Conservation (phyloP, 2,329 filamentous ascomycete species). For the Xylaria sp. region DNA sequence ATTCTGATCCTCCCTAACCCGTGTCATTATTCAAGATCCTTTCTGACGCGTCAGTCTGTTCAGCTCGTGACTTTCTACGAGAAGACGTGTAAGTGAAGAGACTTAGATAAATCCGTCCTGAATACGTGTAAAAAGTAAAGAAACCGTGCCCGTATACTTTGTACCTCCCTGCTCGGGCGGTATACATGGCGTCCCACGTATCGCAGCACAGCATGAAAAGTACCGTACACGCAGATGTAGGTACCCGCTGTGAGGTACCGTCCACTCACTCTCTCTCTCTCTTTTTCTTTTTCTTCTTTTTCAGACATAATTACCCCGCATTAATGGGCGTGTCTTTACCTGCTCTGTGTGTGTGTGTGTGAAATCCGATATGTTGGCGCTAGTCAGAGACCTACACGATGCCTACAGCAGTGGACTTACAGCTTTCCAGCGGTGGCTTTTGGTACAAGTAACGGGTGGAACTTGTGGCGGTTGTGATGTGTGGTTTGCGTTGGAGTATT, state of each 20-base stretch:
- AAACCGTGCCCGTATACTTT: not conserved
- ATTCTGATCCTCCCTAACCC: too few species aligned
- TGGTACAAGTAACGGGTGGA: not conserved
- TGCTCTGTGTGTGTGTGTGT: not conserved
- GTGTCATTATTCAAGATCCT: not conserved
- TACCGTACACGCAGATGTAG: not conserved
- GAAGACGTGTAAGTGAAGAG: not conserved
- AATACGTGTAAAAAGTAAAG: too few species aligned
- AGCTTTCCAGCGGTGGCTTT: too few species aligned
- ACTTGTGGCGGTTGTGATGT: constrained; percentile 14
- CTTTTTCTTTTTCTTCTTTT: too few species aligned
- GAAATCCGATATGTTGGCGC: not conserved
- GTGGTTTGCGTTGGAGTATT: not conserved
- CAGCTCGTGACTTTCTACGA: not conserved
- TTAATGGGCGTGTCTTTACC: not conserved
- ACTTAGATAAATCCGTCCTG: too few species aligned
- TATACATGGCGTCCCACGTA: not conserved
- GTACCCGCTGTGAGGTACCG: too few species aligned
- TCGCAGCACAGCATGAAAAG: not conserved
- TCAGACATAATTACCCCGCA: not conserved
- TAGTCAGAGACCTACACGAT: constrained; percentile 1
- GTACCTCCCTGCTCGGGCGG: not conserved
- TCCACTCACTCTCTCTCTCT: too few species aligned
- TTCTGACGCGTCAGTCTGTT: not conserved
- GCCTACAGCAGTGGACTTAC: not conserved